phyloP scores from a whole-genome alignment of 805 yeast genomes.

The Ogataea degrootiae region DNA sequence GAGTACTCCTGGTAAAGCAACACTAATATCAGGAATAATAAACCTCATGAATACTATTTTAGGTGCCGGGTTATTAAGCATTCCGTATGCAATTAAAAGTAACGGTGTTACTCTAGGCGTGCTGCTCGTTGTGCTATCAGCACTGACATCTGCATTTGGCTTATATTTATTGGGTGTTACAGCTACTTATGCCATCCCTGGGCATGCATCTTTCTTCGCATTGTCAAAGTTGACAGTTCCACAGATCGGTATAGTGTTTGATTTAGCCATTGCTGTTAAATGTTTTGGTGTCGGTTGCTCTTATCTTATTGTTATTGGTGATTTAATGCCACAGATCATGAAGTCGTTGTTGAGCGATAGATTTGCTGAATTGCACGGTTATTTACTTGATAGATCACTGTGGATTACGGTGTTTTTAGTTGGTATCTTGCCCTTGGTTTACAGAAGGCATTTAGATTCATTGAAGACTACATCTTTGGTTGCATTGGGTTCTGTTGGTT shows the following conservation, averaged over 20 bases:
- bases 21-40: constrained; percentile 45
- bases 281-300: constrained; percentile 70
- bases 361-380: constrained; percentile 12
- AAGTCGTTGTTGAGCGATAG: constrained; percentile 23
- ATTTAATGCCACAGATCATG: constrained; percentile 59
- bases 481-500: constrained; percentile 76
- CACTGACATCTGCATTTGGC: constrained; percentile 51
- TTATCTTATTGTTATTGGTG: constrained; percentile 66
- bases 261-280: constrained; percentile 63
- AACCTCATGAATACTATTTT: constrained; percentile 53
- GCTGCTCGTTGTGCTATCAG: constrained; percentile 36
- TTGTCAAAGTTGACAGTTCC: constrained; percentile 59
- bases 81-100: constrained; percentile 60
- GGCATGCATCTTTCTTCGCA: constrained; percentile 64
- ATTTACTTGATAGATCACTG: constrained; percentile 40
- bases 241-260: constrained; percentile 55
- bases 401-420: constrained; percentile 62
- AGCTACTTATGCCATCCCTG: constrained; percentile 48
- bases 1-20: constrained; percentile 15
- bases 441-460: constrained; percentile 71
- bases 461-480: constrained; percentile 80
- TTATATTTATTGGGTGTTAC: constrained; percentile 58
- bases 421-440: constrained; percentile 58
- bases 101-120: constrained; percentile 44
- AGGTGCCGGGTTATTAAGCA: constrained; percentile 66